Evolutionary conservation across 2,329 filamentous ascomycete genomes (phyloP), one percentile per base, ranked within the genome.

Genomic region (Monosporascus ibericus): DNA sequence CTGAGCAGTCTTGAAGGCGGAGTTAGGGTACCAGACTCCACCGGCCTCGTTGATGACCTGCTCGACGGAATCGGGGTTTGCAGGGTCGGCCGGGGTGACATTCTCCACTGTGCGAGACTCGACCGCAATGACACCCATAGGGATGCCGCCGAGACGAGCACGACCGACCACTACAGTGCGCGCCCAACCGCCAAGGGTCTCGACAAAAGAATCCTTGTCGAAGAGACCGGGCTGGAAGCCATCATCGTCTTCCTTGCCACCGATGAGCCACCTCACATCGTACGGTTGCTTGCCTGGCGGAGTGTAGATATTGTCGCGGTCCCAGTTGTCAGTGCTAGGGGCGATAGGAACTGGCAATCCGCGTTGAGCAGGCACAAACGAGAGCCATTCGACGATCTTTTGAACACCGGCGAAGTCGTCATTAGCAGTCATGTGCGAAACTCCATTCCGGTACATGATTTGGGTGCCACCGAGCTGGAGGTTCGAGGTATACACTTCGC

Each of bases 371-470:
- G 94, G 94, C 30, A 99, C 88, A 66, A 91, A 99, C 2, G 92
- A 94, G 80, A 99, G 84, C 94, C 94, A 99, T 70, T 95, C 88
- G 48, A 97, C 90, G 68, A 99, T 97, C 81, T 95, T 95, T 65
- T 89, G 91, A 22, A 99, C 89, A 82, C 94, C 94, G 66, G 92
- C 92, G 65, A 99, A 97, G 76, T 99, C 94, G 67, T 99, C 92
- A 63, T 87, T 88, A 65, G 94, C 94, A 61, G 92, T 96, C 89
- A 97, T 92, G 78, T 99, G 94, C 22, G 94, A 97, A 42, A 99
- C 94, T 84, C 94, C 94, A 71, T 99, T 99, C 77, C 90, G 92
- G 84, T 99, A 97, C 94, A 99, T 99, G 81, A 99, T 99, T 75
- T 99, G 94, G n/a, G 94, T 99, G 64, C 94, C 94, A 85, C 94